Evolutionary conservation across 2,329 filamentous ascomycete genomes (phyloP), one percentile per base, ranked within the genome.

Genomic region (Fusarium heterosporum): DNA sequence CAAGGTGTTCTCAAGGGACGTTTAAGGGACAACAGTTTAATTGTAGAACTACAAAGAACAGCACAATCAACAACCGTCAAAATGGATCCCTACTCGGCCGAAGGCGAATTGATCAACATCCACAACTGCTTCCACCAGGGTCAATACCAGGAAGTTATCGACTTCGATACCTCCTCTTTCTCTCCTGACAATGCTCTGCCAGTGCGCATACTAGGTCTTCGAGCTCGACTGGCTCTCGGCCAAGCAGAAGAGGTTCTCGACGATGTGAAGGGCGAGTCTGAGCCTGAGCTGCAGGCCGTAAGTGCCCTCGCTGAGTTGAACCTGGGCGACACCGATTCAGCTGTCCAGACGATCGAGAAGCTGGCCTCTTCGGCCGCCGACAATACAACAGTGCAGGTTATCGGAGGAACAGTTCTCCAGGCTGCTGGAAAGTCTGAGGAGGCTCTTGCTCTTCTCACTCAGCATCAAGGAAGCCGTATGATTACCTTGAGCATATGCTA

Each of bases 401-500:
- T 95, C 9, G 90, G 87, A 28, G 94, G 91, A n/a, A 95, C 89
- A 1, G 87, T 98, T 46, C 81, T 98, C 63, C 92, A 95, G 75
- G 88, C 88, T 19, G 89, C 88, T 22, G 94, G 91, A 28, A 90
- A 92, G 82, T 87, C 88, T n/a, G 93, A 97, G 65, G 91, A 95
- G 77, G 96, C 96, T 14, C 80, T 98, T 60, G 86, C 88, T 43
- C 80, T 98, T 63, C 81, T 98, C 72, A 87, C 87, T 43, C 89
- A 92, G 78, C 95, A 98, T 77, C 90, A 97, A 75, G 93, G 93
- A 57, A 97, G 88, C 76, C 90, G 92, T 96, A 83, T 71, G 90
- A 86, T 55, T 41, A 56, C 8, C 29, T 10, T 6, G 6, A 34
- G 25, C 22, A 28, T 29, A 22, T 17, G 14, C 10, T 51, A 17